Conservation (phyloP, 2,329 filamentous ascomycete species). For the Trichoderma oligosporum region DNA sequence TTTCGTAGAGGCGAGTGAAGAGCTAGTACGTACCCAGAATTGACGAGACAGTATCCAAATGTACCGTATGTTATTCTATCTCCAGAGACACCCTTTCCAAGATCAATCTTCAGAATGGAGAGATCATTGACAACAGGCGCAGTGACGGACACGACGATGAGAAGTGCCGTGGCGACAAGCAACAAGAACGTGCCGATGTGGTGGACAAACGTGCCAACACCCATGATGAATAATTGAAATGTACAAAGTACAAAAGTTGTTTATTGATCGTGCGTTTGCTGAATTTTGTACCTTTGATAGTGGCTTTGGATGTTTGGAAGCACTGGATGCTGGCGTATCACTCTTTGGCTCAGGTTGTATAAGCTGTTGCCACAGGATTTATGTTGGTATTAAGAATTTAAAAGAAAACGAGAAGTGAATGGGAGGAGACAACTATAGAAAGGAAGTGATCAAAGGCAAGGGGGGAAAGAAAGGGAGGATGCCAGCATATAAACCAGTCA, state of each 20-base stretch:
- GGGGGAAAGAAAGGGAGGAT: conserved; percentile 1
- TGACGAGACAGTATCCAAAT: conserved; percentile 54
- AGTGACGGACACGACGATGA: conserved; percentile 56
- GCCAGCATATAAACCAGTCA: conserved; percentile 20
- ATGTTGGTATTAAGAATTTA: neutral
- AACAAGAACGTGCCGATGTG: conserved; percentile 57
- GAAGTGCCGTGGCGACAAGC: conserved; percentile 51
- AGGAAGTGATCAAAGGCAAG: conserved; percentile 5
- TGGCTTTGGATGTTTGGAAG: neutral
- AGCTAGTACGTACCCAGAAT: conserved; percentile 23
- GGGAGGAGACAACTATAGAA: conserved; percentile 2
- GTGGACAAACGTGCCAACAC: conserved; percentile 48
- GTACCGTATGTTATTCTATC: conserved; percentile 52
- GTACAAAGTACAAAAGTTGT: neutral
- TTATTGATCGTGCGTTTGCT: neutral
- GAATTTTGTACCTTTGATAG: neutral
- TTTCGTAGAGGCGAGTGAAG: neutral
- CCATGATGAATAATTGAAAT: conserved; percentile 37
- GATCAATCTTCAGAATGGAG: conserved; percentile 50
- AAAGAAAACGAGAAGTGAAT: conserved; percentile 1
- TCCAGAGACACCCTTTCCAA: conserved; percentile 35
- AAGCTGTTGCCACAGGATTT: neutral
- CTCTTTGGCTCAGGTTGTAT: neutral
- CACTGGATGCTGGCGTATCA: neutral
- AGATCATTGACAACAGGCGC: conserved; percentile 56